phyloP scores from a whole-genome alignment of 768 basidiomycete genomes.

The Heimioporus sp. region DNA sequence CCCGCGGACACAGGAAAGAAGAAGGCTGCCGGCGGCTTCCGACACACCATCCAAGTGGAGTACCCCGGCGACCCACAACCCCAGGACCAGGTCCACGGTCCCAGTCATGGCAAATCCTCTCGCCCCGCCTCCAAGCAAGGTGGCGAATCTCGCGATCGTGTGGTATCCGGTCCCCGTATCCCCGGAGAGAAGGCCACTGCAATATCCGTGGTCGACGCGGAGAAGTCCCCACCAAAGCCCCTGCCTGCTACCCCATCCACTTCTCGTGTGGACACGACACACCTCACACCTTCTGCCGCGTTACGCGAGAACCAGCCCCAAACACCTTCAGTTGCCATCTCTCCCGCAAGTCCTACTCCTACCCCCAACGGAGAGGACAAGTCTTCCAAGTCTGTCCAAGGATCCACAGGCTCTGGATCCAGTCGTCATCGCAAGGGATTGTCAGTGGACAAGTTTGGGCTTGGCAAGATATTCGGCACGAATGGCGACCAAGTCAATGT shows the following conservation, averaged over 20 bases:
- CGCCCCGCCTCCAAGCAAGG: conserved; percentile 16
- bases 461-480: conserved; percentile 69
- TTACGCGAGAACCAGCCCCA: conserved; percentile 28
- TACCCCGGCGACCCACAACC: conserved; percentile 60
- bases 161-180: conserved; percentile 9
- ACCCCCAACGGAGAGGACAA: conserved; percentile 28
- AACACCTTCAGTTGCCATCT: conserved; percentile 35
- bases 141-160: conserved; percentile 14
- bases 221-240: conserved; percentile 22
- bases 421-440: conserved; percentile 65
- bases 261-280: conserved; percentile 24
- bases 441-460: conserved; percentile 76
- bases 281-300: conserved; percentile 22
- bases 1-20: conserved; percentile 46
- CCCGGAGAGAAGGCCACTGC: conserved; percentile 17
- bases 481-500: conserved; percentile 32
- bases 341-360: conserved; percentile 42
- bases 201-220: conserved; percentile 11
- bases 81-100: conserved; percentile 14
- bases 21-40: conserved; percentile 47
- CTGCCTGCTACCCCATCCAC: conserved; percentile 29
- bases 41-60: conserved; percentile 97
- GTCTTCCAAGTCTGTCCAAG: conserved; percentile 27
- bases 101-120: conserved; percentile 19
- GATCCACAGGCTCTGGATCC: conserved; percentile 39